A percentile compares a stretch with the other conserved stretches of the same genome.
These are phyloP conservation scores for Aspergillus fructus DNA, from an alignment of 2,329 filamentous ascomycete genomes.

Conservation along the genomic window DNA sequence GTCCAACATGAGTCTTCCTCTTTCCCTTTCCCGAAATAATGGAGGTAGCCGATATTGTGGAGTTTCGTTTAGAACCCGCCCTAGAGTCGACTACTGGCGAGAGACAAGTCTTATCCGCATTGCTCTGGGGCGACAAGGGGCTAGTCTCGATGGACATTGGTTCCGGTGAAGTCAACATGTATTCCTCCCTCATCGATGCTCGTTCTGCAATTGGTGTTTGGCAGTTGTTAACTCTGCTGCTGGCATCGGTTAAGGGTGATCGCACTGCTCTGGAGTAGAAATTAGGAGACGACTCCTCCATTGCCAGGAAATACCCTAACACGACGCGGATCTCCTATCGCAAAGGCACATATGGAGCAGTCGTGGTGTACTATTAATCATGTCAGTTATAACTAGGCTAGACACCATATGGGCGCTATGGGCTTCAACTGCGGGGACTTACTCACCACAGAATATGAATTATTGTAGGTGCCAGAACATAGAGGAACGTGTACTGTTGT, in stretches of 20 bases:
- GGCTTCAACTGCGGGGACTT: not conserved
- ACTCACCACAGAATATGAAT: not conserved
- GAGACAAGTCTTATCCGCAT: slow-evolving; percentile 52
- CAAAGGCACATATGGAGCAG: slow-evolving; percentile 8
- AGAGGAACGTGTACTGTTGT: too few relatives aligned
- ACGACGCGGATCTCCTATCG: slow-evolving; percentile 13
- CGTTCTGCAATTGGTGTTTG: slow-evolving; percentile 25
- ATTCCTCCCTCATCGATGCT: slow-evolving; percentile 13
- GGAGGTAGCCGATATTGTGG: slow-evolving; percentile 56
- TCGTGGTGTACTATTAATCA: not conserved
- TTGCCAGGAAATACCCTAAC: slow-evolving; percentile 22
- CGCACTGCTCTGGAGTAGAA: slow-evolving; percentile 22
- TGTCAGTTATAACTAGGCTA: not conserved
- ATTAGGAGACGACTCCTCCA: slow-evolving; percentile 19
- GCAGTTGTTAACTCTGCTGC: slow-evolving; percentile 49
- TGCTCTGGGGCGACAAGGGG: slow-evolving; percentile 24
- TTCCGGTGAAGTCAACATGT: slow-evolving; percentile 24
- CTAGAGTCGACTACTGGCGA: slow-evolving; percentile 52
- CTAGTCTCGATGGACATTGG: slow-evolving; percentile 28
- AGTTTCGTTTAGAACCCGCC: slow-evolving; percentile 50
- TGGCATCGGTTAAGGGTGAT: slow-evolving; percentile 50
- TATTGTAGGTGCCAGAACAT: not conserved
- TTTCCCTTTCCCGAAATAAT: slow-evolving; percentile 55
- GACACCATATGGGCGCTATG: not conserved
- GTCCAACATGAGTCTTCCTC: slow-evolving; percentile 76